Percentiles rank a stretch among this genome's conserved stretches.
Conservation (phyloP, 805 yeast species). For the Spathaspora hagerdaliae region DNA sequence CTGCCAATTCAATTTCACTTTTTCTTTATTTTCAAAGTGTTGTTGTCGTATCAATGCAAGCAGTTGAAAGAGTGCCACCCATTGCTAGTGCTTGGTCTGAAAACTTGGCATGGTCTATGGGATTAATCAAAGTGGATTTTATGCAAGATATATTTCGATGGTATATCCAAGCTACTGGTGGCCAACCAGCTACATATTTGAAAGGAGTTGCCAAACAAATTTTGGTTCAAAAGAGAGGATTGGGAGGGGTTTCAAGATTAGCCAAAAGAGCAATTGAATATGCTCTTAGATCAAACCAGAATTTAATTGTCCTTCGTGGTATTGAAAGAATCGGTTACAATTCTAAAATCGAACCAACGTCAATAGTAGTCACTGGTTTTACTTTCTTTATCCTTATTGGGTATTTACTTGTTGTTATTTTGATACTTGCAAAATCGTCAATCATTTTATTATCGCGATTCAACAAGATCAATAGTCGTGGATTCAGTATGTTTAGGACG, state of each 20-base stretch:
- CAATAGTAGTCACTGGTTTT: constrained; percentile 82
- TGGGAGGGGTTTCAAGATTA: constrained; percentile 23
- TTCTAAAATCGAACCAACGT: constrained; percentile 75
- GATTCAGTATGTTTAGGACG: constrained; percentile 46
- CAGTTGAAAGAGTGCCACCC: constrained; percentile 84
- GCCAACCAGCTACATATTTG: constrained; percentile 68
- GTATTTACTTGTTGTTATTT: constrained; percentile 60
- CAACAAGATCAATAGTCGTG: constrained; percentile 47
- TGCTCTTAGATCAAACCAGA: constrained; percentile 47
- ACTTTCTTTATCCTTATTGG: constrained; percentile 80
- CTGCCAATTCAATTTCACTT: constrained; percentile 81
- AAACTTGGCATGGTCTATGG: constrained; percentile 94
- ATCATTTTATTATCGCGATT: constrained; percentile 45
- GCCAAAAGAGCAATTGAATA: constrained; percentile 31
- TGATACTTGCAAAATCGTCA: constrained; percentile 50
- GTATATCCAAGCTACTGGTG: constrained; percentile 88
- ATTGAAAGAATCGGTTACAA: constrained; percentile 77
- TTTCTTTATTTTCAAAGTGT: constrained; percentile 87
- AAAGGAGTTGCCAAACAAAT: constrained; percentile 60
- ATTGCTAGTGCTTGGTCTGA: constrained; percentile 91
- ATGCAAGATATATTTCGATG: constrained; percentile 85
- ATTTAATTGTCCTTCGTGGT: constrained; percentile 75
- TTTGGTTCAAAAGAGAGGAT: constrained; percentile 64
- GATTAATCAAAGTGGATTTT: constrained; percentile 69
- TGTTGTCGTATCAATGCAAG: constrained; percentile 78